Conservation (phyloP, 2,329 filamentous ascomycete species). For the Penicillium thymicola region DNA sequence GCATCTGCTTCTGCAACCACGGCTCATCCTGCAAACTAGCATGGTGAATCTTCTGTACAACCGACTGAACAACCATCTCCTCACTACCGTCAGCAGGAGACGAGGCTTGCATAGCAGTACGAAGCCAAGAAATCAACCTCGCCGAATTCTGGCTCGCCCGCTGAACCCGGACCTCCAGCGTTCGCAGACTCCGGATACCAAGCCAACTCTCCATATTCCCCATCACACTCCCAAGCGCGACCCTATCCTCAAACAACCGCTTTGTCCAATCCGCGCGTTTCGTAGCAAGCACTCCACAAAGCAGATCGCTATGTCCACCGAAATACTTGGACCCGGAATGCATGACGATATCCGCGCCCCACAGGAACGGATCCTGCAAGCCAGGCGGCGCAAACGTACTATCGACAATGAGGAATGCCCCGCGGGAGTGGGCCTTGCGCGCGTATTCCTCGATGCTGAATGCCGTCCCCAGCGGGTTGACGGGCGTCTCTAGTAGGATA, state of each 20-base stretch:
- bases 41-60: constrained; percentile 67
- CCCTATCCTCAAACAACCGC: constrained; percentile 62
- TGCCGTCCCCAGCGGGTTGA: constrained; percentile 83
- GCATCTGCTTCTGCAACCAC: constrained; percentile 88
- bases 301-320: constrained; percentile 87
- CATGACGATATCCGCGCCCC: constrained; percentile 83
- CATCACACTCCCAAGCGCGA: constrained; percentile 75
- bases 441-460: constrained; percentile 68
- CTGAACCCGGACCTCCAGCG: constrained; percentile 73
- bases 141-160: constrained; percentile 69
- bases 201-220: constrained; percentile 88
- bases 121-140: constrained; percentile 68
- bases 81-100: background rate
- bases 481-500: constrained; percentile 83
- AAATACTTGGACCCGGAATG: constrained; percentile 94
- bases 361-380: constrained; percentile 76
- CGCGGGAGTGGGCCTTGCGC: constrained; percentile 57
- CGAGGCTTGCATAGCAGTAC: constrained; percentile 20
- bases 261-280: constrained; percentile 53
- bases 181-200: constrained; percentile 76
- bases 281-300: constrained; percentile 76
- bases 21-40: constrained; percentile 67
- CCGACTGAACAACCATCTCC: constrained; percentile 47
- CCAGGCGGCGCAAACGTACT: constrained; percentile 88
- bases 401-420: constrained; percentile 76